Evolutionary conservation across 352 stramenopile species (phyloP).

Genomic region (Phytophthora ohioensis): DNA sequence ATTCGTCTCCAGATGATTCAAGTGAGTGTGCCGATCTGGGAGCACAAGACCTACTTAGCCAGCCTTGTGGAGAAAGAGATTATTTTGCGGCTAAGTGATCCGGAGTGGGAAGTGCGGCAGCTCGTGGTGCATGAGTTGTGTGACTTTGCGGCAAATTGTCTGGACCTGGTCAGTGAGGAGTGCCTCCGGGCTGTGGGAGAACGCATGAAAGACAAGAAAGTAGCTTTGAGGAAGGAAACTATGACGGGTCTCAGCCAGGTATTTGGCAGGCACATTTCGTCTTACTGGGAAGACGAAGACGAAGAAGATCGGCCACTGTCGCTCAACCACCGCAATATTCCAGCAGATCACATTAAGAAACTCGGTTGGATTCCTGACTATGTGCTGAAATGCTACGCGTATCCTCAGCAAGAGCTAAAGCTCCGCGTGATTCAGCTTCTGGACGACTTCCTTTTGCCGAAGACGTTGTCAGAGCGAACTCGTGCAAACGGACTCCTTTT

Average conservation of each 20-base stretch:
- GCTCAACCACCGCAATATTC: constrained; percentile 44
- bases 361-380: constrained; percentile 86
- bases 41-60: constrained; percentile 70
- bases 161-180: constrained; percentile 72
- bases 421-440: constrained; percentile 85
- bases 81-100: constrained; percentile 72
- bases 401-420: constrained; percentile 84
- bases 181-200: constrained; percentile 81
- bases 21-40: constrained; percentile 74
- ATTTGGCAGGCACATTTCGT: constrained; percentile 76
- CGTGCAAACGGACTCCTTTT: constrained; percentile 79
- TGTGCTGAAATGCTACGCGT: constrained; percentile 89
- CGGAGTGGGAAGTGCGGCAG: constrained; percentile 86
- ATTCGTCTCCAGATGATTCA: constrained; percentile 89
- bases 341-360: constrained; percentile 59
- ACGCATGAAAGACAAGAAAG: constrained; percentile 91
- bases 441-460: constrained; percentile 87
- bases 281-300: constrained; percentile 52
- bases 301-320: constrained; percentile 27
- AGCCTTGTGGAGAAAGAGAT: constrained; percentile 78
- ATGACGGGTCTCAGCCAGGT: constrained; percentile 91
- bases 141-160: constrained; percentile 76
- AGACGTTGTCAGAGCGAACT: constrained; percentile 53
- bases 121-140: constrained; percentile 84
- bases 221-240: constrained; percentile 81